Base-by-base conservation (phyloP, 2,329 filamentous ascomycete species). In the Exophiala viscosa region DNA sequence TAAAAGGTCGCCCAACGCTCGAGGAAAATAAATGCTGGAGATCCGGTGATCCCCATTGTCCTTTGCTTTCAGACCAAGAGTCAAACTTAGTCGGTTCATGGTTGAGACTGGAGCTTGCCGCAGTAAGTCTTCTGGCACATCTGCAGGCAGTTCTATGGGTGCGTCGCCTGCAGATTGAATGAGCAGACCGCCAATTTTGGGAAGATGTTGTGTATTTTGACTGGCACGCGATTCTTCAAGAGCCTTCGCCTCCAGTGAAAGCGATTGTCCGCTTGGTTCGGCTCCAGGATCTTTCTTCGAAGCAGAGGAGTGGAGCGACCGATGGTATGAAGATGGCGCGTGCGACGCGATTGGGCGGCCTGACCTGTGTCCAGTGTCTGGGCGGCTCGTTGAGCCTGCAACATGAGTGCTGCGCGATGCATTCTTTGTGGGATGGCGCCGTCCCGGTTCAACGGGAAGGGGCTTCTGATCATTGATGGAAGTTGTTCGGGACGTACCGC, bases 1-100 rank as follows among this genome's bases (percentile, higher is more conserved):
- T 43, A 58, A 35, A 20, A 60, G 45, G 17, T 58, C 48, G 17
- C 55, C 49, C 28, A 60, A 28, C 10, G 58, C 58, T 35, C 39
- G 47, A 2, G 58, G 58, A 45, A 57, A 60, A 39, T 60, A 60
- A 15, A 60, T 46, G 36, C 58, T 60, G 9, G 58, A 60, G 6
- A 57, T 55, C 13, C 58, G 55, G 40, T 58, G 58, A 23, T 55
- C 49, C 13, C 51, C 34, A 23, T 54, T 48, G 18, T 55, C 45
- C 40, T 48, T 58, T 20, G 54, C 36, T 17, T 48, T 50, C 35
- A 61, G 40, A 3, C 57, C 55, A 9, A 61, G 43, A 2, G 59
- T 60, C 42, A 61, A 48, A 35, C 60, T 63, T 10, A 59, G 45
- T 14, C 59, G 57, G 44, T 61, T 61, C 33, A 55, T 60, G 32